phyloP scores from a whole-genome alignment of 169 alveolate species.

The Amoebophrya sp. region DNA sequence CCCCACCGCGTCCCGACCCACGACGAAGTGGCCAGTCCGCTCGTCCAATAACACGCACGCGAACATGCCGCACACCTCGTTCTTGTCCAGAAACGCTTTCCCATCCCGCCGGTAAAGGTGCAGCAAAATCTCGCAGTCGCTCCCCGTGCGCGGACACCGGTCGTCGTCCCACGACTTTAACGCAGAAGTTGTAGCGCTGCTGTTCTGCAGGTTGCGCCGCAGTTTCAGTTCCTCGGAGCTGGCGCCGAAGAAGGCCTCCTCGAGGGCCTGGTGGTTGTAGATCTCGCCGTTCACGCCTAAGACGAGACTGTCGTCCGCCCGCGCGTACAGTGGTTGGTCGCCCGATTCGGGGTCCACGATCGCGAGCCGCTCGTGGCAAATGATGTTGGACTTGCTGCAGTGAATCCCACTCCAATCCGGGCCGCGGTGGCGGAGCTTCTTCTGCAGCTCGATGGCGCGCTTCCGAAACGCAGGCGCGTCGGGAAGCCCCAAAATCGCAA shows the following conservation, averaged over 20 bases:
- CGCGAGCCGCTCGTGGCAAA: constrained; percentile 50
- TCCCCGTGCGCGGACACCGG: constrained; percentile 10
- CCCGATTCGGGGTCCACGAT: constrained; percentile 44
- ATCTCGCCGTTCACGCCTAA: constrained; percentile 44
- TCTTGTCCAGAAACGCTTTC: constrained; percentile 4
- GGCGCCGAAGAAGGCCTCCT: neutral
- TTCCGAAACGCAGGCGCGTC: no score
- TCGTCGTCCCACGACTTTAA: no score
- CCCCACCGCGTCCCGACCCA: constrained; percentile 42
- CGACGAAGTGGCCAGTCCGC: constrained; percentile 23
- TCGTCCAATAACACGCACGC: constrained; percentile 34
- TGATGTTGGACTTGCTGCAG: constrained; percentile 27
- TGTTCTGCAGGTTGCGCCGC: no score
- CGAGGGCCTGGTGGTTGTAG: constrained; percentile 36
- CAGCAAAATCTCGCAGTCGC: constrained; percentile 28
- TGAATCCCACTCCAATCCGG: constrained; percentile 49
- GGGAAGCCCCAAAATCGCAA: no score
- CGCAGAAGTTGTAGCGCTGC: no score
- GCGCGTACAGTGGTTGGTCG: constrained; percentile 39
- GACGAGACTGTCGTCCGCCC: constrained; percentile 26
- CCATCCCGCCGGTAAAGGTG: constrained; percentile 24
- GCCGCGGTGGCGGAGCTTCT: constrained; percentile 47
- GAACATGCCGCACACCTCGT: constrained; percentile 41
- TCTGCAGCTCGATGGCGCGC: no score
- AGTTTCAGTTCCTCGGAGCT: neutral